phyloP scores from a whole-genome alignment of 805 yeast genomes.

The Candida khao-thaluensis region DNA sequence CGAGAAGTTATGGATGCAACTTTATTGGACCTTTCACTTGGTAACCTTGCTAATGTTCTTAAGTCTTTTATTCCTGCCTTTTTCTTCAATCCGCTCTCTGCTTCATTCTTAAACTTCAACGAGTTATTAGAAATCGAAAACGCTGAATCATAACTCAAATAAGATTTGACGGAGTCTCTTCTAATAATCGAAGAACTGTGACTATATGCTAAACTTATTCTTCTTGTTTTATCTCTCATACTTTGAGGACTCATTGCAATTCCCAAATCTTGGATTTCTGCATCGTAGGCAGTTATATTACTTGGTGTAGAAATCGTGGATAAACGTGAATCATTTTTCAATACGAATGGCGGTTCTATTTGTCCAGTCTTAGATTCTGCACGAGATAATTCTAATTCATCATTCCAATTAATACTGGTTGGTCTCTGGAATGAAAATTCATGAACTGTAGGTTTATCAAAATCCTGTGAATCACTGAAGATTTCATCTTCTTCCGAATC shows the following conservation, averaged over 20 bases:
- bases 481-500: background rate
- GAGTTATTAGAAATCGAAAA: constrained; percentile 33
- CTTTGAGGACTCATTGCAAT: constrained; percentile 42
- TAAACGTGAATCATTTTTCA: constrained; percentile 11
- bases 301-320: constrained; percentile 31
- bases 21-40: constrained; percentile 9
- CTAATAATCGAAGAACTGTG: constrained; percentile 35
- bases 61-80: constrained; percentile 51
- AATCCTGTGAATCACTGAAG: constrained; percentile 5
- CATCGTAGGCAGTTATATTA: constrained; percentile 38
- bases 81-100: constrained; percentile 38
- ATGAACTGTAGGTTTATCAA: constrained; percentile 16
- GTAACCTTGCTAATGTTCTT: constrained; percentile 30
- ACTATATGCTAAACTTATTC: constrained; percentile 31
- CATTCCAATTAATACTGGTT: constrained; percentile 44
- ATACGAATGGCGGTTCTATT: constrained; percentile 11
- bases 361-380: background rate
- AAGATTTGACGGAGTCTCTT: constrained; percentile 47
- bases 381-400: constrained; percentile 27
- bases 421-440: constrained; percentile 37
- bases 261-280: constrained; percentile 43
- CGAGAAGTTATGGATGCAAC: constrained; percentile 25
- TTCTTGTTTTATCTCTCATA: constrained; percentile 20
- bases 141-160: constrained; percentile 60
- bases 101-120: constrained; percentile 9